Base-by-base conservation (phyloP, 2,329 filamentous ascomycete genomes). In the Penicillium freii region DNA sequence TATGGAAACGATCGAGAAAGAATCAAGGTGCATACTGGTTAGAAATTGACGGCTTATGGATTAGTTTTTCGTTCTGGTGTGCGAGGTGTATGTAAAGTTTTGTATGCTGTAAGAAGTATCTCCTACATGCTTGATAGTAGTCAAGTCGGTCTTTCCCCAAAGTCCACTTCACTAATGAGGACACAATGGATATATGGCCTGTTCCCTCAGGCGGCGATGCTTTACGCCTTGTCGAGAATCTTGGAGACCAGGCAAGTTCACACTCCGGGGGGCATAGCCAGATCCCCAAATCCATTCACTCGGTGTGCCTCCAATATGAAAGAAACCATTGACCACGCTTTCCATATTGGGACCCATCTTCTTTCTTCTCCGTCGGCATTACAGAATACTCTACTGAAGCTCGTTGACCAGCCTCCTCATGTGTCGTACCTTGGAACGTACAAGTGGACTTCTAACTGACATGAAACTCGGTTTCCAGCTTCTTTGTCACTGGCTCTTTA, bases 1-100 rank as follows among this genome's bases (percentile, higher is more conserved):
- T 55, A 58, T 56, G 56, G 55, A 58, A 58, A 58, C 43, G 56
- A 56, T 47, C 56, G 49, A 57, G 54, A 57, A 55, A 58, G 55
- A 57, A 57, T 48, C n/a, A 54, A 54, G 55, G 54, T 57, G 54
- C 54, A 57, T 53, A 52, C 29, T 57, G 54, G 54, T 57, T 57
- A 57, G 54, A 57, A 57, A 53, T 57, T 57, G 54, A 57, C 49
- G 54, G 48, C 36, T 57, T 57, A 57, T 53, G 54, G 54, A 57
- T 53, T 57, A 57, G 54, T 42, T 57, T 15, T 55, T 39, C 9
- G 5, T 49, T 39, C 34, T 27, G 33, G 15, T 31, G 21, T 53
- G 4, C 5, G 34, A 42, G 42, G 33, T 52, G 29, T 21, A 33
- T 17, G 15, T 40, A 45, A 21, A 21, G 5, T 15, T 10, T 15